These are phyloP conservation scores for Dendrocalamus latiflorus DNA, from an alignment of 202 grass and related monocot genomes.

Conservation along the genomic window DNA sequence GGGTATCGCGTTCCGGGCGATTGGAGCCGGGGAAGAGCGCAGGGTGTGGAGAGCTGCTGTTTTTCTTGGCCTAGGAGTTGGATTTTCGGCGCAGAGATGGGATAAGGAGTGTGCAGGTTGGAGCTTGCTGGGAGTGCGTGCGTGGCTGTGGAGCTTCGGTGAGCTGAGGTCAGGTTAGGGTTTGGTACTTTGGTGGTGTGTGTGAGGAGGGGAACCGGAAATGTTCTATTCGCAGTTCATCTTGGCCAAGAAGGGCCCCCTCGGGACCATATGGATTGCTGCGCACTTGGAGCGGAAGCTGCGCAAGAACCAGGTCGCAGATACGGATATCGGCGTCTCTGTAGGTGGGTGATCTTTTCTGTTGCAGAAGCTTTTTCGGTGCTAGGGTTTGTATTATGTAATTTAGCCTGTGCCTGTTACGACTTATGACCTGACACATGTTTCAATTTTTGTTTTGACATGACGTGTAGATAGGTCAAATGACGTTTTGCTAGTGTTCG, in stretches of 20 bases:
- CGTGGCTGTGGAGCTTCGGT: neutral
- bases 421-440: neutral
- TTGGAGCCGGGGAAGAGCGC: neutral
- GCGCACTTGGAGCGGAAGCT: constrained; percentile 98
- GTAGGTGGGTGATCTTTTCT: constrained; percentile 66
- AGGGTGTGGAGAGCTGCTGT: neutral
- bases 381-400: constrained; percentile 14
- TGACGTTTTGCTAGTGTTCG: neutral
- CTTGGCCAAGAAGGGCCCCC: constrained; percentile 97
- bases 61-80: neutral
- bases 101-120: constrained; percentile 21
- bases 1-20: neutral
- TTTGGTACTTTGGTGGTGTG: constrained; percentile 10
- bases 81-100: neutral
- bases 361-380: neutral
- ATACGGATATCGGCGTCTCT: constrained; percentile 95
- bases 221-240: constrained; percentile 99
- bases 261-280: constrained; percentile 98
- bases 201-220: constrained; percentile 24
- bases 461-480: neutral
- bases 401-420: neutral
- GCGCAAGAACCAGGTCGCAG: constrained; percentile 93
- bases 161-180: constrained; percentile 16
- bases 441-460: too few species aligned
- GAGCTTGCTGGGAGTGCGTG: neutral